A percentile compares a stretch with the other conserved stretches of the same genome.
Evolutionary conservation across 2,329 filamentous ascomycete genomes (phyloP).

Genomic region (Ceratocystiopsis minuta): DNA sequence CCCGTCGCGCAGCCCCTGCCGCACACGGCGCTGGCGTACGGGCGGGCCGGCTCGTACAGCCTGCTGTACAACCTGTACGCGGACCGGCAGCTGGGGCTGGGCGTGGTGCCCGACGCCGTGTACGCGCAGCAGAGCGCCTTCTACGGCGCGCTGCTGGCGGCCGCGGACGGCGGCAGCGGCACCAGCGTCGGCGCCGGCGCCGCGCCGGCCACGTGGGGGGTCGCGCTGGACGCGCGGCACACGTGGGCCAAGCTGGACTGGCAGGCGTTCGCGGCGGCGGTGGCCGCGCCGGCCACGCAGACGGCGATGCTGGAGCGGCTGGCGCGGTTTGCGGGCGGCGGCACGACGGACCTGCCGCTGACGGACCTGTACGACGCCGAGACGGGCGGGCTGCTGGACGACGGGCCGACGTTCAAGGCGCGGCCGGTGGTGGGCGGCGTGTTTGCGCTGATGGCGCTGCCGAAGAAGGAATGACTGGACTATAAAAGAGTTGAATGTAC

Average conservation of each 20-base stretch:
- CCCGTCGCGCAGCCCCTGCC: conserved; percentile 41
- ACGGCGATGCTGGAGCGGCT: conserved; percentile 49
- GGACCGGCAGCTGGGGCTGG: conserved; percentile 59
- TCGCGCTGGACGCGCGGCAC: conserved; percentile 67
- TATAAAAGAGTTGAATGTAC: too few relatives aligned
- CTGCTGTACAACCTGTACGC: conserved; percentile 68
- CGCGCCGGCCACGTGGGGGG: too few relatives aligned
- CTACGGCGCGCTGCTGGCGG: conserved; percentile 51
- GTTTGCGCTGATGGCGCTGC: conserved; percentile 58
- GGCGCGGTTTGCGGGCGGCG: conserved; percentile 59
- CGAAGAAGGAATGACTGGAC: too few relatives aligned
- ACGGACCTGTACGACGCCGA: conserved; percentile 64
- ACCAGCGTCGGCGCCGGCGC: too few relatives aligned
- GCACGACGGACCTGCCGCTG: conserved; percentile 49
- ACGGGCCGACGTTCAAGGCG: conserved; percentile 46
- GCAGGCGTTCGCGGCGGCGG: conserved; percentile 71
- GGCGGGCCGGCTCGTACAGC: conserved; percentile 37
- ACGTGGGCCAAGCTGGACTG: conserved; percentile 75
- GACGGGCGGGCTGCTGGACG: conserved; percentile 45
- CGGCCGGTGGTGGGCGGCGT: conserved; percentile 65
- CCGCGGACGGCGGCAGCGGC: too few relatives aligned
- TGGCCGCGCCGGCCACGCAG: conserved; percentile 42
- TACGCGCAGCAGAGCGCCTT: conserved; percentile 64
- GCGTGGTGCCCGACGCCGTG: conserved; percentile 54
- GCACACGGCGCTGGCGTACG: conserved; percentile 64